Base-by-base conservation (phyloP, 1,284 basidiomycete species). In the Abortiporus biennis region DNA sequence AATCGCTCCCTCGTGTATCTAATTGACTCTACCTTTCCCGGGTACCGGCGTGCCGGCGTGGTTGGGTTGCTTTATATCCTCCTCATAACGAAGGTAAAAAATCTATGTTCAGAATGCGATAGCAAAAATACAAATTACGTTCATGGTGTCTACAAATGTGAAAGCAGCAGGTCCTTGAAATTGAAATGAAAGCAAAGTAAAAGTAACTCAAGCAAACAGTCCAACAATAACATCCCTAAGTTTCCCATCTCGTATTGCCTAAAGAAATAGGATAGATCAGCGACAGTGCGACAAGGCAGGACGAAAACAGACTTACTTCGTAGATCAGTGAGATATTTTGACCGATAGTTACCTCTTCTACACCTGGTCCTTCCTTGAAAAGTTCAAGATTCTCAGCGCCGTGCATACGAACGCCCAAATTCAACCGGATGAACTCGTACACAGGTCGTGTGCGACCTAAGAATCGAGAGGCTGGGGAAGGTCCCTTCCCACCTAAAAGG, bases 201-300 rank as follows among this genome's bases (percentile, higher is more conserved):
- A 29, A 29, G n/a, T 9, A 8, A 29, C 27, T 19, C 15, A 6
- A 4, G 15, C 60, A 50, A 84, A 79, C 42, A 80, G 61, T 23
- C 61, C 59, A 4, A 71, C 75, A 38, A 87, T 67, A 29, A 78
- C 65, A 13, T 69, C 59, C 51, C 81, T 76, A 58, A 89, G 65
- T 57, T 81, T 75, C 19, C 85, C 85, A 56, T 89, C 84, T 20
- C 85, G 72, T 48, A 81, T 79, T 13, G 80, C 76, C 67, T 74
- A 44, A 27, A 39, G 33, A 42, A 67, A 42, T n/a, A n/a, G 39
- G 21, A 29, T 17, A 22, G 20, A 19, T 12, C 8, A 30, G n/a
- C 9, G 13, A 8, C 9, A 20, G 39, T 20, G 6, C 19, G 9
- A n/a, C 25, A 35, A 23, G 21, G 27, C 17, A 30, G 24, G 40